Percentiles rank a stretch among this genome's conserved stretches.
phyloP scores from a whole-genome alignment of 2,329 filamentous ascomycete genomes.

The Fusarium euwallaceae region DNA sequence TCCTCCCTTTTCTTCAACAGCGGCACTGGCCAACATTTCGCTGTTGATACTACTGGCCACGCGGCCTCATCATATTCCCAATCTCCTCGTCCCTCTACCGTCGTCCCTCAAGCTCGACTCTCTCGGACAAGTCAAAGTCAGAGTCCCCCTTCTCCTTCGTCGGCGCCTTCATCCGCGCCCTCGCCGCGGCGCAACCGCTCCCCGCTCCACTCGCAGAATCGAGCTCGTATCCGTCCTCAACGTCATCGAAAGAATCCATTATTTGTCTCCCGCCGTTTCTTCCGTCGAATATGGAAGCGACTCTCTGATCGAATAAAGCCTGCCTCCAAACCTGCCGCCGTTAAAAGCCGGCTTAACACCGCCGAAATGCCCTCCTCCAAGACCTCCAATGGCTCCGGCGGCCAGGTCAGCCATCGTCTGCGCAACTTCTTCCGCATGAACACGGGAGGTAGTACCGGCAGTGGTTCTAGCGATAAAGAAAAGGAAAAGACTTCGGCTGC shows the following conservation, averaged over 20 bases:
- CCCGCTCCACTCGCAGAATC: slow-evolving; percentile 14
- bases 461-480: slow-evolving; percentile 54
- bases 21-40: slow-evolving; percentile 1
- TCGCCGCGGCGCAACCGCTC: slow-evolving; percentile 25
- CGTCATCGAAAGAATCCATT: slow-evolving; percentile 21
- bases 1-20: slow-evolving; percentile 31
- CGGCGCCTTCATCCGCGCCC: slow-evolving; percentile 27
- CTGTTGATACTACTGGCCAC: slow-evolving; percentile 7
- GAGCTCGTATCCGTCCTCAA: slow-evolving; percentile 31
- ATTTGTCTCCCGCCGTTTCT: slow-evolving; percentile 16
- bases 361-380: slow-evolving; percentile 66
- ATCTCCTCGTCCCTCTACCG: slow-evolving; percentile 17
- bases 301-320: slow-evolving; percentile 49
- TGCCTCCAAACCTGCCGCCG: slow-evolving; percentile 24
- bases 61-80: slow-evolving; percentile 14
- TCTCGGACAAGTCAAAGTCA: neutral
- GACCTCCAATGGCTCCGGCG: slow-evolving; percentile 62
- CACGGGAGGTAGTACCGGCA: slow-evolving; percentile 56
- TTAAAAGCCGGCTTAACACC: neutral
- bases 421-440: slow-evolving; percentile 81
- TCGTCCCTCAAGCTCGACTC: slow-evolving; percentile 10
- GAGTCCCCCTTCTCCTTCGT: neutral
- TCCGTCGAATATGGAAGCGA: slow-evolving; percentile 56
- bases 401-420: slow-evolving; percentile 76
- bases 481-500: slow-evolving; percentile 48